These are phyloP conservation scores for Datisca glomerata DNA, from an alignment of 306 rosid genomes.

Conservation along the genomic window DNA sequence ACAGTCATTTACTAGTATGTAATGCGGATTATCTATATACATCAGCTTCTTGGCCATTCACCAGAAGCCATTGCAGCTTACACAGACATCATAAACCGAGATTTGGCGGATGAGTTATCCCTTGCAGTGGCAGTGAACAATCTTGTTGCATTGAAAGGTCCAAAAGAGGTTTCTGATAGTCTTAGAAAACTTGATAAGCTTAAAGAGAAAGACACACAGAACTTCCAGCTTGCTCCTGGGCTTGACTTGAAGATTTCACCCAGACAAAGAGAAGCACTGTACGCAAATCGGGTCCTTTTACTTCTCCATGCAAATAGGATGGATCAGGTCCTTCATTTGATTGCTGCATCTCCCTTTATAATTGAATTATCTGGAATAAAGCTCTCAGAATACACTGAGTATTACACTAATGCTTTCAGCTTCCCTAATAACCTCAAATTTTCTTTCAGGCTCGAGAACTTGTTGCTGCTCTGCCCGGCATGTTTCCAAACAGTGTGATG, in stretches of 20 bases:
- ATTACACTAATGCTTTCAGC: no score
- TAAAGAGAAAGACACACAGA: constrained; percentile 63
- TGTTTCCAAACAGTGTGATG: constrained; percentile 68
- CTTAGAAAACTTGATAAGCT: constrained; percentile 81
- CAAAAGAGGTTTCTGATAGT: constrained; percentile 92
- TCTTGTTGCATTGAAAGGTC: constrained; percentile 64
- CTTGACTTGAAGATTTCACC: constrained; percentile 65
- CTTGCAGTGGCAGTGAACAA: constrained; percentile 90
- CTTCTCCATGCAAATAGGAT: constrained; percentile 84
- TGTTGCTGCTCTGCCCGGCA: constrained; percentile 54
- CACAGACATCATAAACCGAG: constrained; percentile 50
- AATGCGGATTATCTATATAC: constrained; percentile 24
- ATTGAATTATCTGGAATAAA: no score
- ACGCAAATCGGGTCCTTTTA: constrained; percentile 68
- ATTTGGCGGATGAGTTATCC: constrained; percentile 73
- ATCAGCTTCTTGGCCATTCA: constrained; percentile 70
- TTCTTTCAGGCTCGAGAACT: constrained; percentile 72
- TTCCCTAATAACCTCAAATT: constrained; percentile 5
- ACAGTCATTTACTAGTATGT: constrained; percentile 7
- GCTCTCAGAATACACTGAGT: no score
- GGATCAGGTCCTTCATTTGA: constrained; percentile 58
- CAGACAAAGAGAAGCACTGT: constrained; percentile 67
- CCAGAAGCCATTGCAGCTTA: constrained; percentile 71
- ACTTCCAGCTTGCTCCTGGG: constrained; percentile 56
- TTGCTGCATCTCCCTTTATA: no score